Evolutionary conservation across 176 grass and related monocot genomes (phyloP), one percentile per base, ranked within the genome.

Genomic region (Eragrostis curvula): DNA sequence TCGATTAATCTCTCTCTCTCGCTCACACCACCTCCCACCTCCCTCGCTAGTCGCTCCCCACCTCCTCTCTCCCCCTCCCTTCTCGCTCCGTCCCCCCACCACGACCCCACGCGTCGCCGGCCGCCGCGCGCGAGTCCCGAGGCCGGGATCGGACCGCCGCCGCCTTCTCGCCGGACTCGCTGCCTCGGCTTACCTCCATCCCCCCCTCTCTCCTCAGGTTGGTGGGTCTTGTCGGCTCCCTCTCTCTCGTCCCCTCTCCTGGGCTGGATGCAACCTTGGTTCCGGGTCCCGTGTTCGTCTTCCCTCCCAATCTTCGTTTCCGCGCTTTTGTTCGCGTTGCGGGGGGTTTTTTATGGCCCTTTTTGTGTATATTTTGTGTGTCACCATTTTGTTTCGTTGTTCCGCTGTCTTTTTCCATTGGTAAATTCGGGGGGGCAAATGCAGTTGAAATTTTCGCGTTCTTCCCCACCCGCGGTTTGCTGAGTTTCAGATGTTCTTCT

Each of bases 61-160:
- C 82, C 82, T 86, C 68, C 27, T 66, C 85, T 18, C 75, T n/a
- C 81, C 87, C 64, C 73, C 80, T 30, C 60, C 58, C 69, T 70
- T 48, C 18, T 75, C 77, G 71, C 72, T 64, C 78, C 67, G 41
- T n/a, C 77, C 59, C 13, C 21, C 67, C 69, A 32, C 70, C 73
- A 30, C 63, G 21, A 44, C 44, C 42, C 46, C 64, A 67, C 36
- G 56, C 82, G 72, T 85, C 71, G 70, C 77, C 72, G 78, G 39
- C 85, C 52, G 51, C 84, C 74, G 76, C 71, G 81, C 65, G 70
- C 63, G 79, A 68, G 57, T 83, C 79, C 56, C 81, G 70, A 85
- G 77, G 56, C 66, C 57, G 85, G 85, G 85, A 88, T 88, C 89
- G 85, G 39, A 71, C 75, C 72, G 63, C 39, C 48, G 27, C 52